A percentile compares a stretch with the other conserved stretches of the same genome.
Evolutionary conservation across 1,139 yeast genomes (phyloP).

Genomic region (Geotrichum bryndzae): DNA sequence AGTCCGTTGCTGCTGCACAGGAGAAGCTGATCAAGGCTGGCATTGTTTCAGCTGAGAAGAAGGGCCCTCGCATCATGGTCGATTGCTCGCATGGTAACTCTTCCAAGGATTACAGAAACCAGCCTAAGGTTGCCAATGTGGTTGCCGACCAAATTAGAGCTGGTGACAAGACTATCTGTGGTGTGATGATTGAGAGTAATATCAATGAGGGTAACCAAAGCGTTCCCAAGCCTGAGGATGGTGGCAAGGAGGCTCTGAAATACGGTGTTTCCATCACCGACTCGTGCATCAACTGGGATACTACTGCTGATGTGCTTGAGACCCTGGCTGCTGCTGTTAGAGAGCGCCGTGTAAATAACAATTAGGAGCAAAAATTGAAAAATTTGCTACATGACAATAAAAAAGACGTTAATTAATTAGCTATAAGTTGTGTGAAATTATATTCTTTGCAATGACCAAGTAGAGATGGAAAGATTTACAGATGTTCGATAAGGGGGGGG

Average conservation of each 20-base stretch:
- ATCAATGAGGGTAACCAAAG: constrained; percentile 89
- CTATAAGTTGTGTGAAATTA: not conserved
- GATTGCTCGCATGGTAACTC: constrained; percentile 99
- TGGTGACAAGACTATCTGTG: constrained; percentile 77
- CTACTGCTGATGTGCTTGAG: constrained; percentile 73
- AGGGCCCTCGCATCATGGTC: constrained; percentile 62
- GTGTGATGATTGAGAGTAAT: constrained; percentile 94
- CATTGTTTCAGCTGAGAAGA: constrained; percentile 21
- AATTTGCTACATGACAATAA: not conserved
- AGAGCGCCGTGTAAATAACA: constrained; percentile 51
- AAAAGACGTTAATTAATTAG: not conserved
- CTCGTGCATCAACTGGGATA: constrained; percentile 91
- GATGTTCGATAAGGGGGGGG: not conserved
- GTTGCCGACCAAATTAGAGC: constrained; percentile 76
- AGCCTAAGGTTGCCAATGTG: constrained; percentile 74
- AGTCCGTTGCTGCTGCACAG: constrained; percentile 71
- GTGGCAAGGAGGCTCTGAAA: constrained; percentile 65
- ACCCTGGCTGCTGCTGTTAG: constrained; percentile 77
- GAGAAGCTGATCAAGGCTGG: constrained; percentile 44
- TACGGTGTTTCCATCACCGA: constrained; percentile 97
- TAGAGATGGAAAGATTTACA: too few species aligned
- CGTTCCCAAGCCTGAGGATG: constrained; percentile 51
- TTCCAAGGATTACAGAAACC: constrained; percentile 86
- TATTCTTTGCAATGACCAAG: too few species aligned
- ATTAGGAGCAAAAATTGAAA: not conserved